A percentile compares a stretch with the other conserved stretches of the same genome.
Conservation (phyloP, 2,329 filamentous ascomycete species). For the Sporothrix brasiliensis region DNA sequence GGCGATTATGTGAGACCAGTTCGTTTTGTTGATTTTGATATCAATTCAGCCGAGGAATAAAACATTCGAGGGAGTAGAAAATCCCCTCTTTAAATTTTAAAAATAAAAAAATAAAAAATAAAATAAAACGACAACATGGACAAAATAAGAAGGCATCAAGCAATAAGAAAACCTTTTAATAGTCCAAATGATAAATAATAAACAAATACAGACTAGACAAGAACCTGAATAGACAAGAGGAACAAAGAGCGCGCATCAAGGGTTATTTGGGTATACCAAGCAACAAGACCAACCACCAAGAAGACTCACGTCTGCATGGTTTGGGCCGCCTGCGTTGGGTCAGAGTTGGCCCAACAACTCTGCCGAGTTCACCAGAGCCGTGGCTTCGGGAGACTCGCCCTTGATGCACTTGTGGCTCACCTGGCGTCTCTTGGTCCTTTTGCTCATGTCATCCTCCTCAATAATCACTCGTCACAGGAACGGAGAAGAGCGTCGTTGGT, state of each 20-base stretch:
- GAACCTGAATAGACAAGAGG: not conserved
- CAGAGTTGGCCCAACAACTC: not conserved
- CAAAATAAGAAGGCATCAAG: not conserved
- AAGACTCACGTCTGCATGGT: not conserved
- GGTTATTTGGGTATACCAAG: not conserved
- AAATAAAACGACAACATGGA: not conserved
- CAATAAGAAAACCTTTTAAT: not conserved
- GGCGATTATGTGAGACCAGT: not conserved
- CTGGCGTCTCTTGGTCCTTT: no score
- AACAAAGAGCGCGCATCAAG: not conserved
- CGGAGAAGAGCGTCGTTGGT: not conserved
- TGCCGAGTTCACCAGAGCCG: not conserved
- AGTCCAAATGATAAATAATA: not conserved
- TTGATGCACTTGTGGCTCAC: no score
- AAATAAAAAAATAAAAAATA: not conserved
- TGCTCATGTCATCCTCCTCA: not conserved
- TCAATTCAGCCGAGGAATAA: no score
- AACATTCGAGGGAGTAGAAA: not conserved
- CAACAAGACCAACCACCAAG: not conserved
- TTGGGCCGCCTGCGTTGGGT: not conserved
- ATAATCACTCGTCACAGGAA: not conserved
- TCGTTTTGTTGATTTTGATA: not conserved
- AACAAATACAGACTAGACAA: not conserved
- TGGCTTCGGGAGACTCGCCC: not conserved
- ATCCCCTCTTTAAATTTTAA: not conserved